Conservation (phyloP, 495 filamentous ascomycete genomes). For the Zalerion maritima region DNA sequence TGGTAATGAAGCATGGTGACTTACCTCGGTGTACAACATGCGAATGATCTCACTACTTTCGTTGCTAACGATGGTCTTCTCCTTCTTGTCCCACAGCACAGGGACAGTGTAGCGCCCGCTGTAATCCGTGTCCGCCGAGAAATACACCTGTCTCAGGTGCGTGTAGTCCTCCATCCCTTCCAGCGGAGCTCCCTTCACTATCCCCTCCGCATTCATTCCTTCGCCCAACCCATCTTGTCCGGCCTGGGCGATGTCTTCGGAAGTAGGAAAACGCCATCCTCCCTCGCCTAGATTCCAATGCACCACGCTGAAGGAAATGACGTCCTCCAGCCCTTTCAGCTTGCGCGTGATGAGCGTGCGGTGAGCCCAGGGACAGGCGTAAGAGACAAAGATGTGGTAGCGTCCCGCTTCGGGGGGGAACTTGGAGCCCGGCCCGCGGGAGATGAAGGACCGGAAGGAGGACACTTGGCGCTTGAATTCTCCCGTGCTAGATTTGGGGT, state of each 20-base stretch:
- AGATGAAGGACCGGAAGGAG: constrained; percentile 59
- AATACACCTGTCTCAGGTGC: constrained; percentile 56
- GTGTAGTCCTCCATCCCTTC: constrained; percentile 43
- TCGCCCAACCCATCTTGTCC: no score
- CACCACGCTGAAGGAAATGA: constrained; percentile 54
- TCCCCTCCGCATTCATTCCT: no score
- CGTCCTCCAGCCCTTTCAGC: constrained; percentile 65
- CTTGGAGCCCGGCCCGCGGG: constrained; percentile 35
- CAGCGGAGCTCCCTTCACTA: constrained; percentile 43
- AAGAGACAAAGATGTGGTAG: constrained; percentile 65
- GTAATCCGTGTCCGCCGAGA: constrained; percentile 51
- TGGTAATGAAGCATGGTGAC: no score
- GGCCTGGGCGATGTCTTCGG: constrained; percentile 42
- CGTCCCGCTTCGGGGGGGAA: constrained; percentile 63
- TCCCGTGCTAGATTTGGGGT: constrained; percentile 55
- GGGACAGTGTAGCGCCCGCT: constrained; percentile 68
- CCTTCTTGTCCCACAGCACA: constrained; percentile 61
- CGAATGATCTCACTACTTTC: constrained; percentile 75
- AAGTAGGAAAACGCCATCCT: constrained; percentile 73
- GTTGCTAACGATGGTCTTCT: constrained; percentile 63
- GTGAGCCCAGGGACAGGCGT: constrained; percentile 36
- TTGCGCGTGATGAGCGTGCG: constrained; percentile 58
- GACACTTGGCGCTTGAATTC: constrained; percentile 77
- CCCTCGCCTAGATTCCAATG: constrained; percentile 47
- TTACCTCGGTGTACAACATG: constrained; percentile 48